Base-by-base conservation (phyloP, 1,284 basidiomycete genomes). In the Coriolopsis trogii region DNA sequence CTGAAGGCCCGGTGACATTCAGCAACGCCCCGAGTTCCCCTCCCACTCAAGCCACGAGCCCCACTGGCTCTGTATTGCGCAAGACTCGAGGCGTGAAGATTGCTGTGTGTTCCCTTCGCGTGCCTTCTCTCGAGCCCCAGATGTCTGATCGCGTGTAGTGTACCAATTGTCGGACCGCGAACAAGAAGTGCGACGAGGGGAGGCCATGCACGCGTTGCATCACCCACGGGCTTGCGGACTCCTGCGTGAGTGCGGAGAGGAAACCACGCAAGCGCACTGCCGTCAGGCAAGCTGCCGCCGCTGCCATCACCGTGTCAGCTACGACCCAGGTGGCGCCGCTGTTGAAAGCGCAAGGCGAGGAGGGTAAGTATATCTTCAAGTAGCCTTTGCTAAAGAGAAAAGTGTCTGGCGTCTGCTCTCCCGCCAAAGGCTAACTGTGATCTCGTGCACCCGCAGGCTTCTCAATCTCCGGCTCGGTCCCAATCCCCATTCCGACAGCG, bases 141-240 rank as follows among this genome's bases (percentile, higher is more conserved):
- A 43, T 47, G 51, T 47, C 45, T 47, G n/a, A 43, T 13, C 29
- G 23, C 28, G 8, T 31, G 3, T 33, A 58, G 56, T 58, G 56
- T 38, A 58, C 56, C 15, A 51, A 58, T 34, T 58, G 56, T 24
- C 52, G 47, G 10, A 28, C 26, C n/a, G 50, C 47, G 15, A 49
- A 47, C 43, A 58, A 58, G 52, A 41, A 30, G 18, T 58, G 56
- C 44, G 56, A 58, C 53, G 52, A 58, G 20, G 56, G 41, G 5
- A 46, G 52, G 31, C 56, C 56, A 4, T 58, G 56, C 34, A 21
- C 20, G 24, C 52, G 56, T 12, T 58, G 56, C 47, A 21, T 49
- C 39, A 49, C 38, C 30, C 25, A 25, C 23, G 33, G 44, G 6
- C 39, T 52, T 26, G 46, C 9, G 5, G 39, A 46, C 21, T 43